Conservation (phyloP, 345 rosid genomes). For the Sonneratia caseolaris region DNA sequence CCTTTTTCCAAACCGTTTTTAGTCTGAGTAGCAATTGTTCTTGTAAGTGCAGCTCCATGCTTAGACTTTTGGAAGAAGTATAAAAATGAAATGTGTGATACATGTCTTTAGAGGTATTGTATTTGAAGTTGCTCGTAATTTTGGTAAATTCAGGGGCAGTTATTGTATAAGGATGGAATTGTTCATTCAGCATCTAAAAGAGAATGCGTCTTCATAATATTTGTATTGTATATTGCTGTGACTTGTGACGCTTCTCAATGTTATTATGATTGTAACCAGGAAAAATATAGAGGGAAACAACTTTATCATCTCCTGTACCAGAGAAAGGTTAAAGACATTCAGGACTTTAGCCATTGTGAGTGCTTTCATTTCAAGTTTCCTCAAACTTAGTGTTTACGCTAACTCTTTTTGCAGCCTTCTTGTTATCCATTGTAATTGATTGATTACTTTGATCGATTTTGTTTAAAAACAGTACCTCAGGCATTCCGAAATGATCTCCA, state of each 20-base stretch:
- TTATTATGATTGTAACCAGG: conserved; percentile 19
- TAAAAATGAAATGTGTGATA: not conserved
- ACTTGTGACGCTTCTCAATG: not conserved
- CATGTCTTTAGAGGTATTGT: not conserved
- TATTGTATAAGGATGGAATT: not conserved
- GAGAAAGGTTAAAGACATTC: conserved; percentile 65
- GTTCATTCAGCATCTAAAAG: not conserved
- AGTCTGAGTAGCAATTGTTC: not conserved
- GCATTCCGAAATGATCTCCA: conserved; percentile 69
- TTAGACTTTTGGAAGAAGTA: not conserved
- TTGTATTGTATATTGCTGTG: not conserved
- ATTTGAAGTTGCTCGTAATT: not conserved
- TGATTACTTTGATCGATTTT: not conserved
- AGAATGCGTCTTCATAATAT: not conserved
- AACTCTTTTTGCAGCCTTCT: too few species aligned
- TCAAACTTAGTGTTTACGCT: not conserved
- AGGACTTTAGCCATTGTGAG: conserved; percentile 78
- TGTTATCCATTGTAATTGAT: conserved; percentile 2
- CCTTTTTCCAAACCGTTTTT: not conserved
- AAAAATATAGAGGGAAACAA: conserved; percentile 89
- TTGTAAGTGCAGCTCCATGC: not conserved
- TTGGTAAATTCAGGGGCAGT: not conserved
- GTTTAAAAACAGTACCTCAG: conserved; percentile 54
- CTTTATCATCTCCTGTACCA: conserved; percentile 78
- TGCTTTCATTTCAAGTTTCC: not conserved